phyloP scores from a whole-genome alignment of 306 rosid species.

The Calophaca sinica region DNA sequence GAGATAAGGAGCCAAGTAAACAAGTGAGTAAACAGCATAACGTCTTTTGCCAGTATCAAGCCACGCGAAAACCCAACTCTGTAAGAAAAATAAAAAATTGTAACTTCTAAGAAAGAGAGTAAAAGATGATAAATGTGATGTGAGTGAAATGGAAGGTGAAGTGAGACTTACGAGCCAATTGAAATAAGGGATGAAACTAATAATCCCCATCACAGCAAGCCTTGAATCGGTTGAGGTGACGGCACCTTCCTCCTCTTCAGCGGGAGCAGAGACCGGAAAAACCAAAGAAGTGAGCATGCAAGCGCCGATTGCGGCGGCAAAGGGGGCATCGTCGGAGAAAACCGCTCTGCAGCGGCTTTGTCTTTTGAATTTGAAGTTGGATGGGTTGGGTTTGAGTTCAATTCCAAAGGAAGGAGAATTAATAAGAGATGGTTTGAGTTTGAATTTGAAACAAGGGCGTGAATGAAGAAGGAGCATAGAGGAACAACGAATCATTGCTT shows the following conservation, averaged over 20 bases:
- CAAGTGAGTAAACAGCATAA: slow-evolving; percentile 80
- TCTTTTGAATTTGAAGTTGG: not conserved
- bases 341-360: slow-evolving; percentile 53
- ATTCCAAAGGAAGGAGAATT: not conserved
- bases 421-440: not conserved
- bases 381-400: slow-evolving; percentile 38
- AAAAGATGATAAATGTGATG: not conserved
- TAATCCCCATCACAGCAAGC: slow-evolving; percentile 80
- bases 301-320: slow-evolving; percentile 84
- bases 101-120: slow-evolving; percentile 14
- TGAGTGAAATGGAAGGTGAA: not conserved
- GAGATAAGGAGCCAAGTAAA: slow-evolving; percentile 82
- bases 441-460: slow-evolving; percentile 26
- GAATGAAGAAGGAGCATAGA: slow-evolving; percentile 26
- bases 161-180: slow-evolving; percentile 79
- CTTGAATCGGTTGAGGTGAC: slow-evolving; percentile 70
- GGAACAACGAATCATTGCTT: slow-evolving; percentile 12
- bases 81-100: not conserved
- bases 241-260: slow-evolving; percentile 56
- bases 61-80: slow-evolving; percentile 99
- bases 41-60: slow-evolving; percentile 79
- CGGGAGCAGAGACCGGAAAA: slow-evolving; percentile 52
- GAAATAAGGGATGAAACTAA: slow-evolving; percentile 92
- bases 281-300: slow-evolving; percentile 77
- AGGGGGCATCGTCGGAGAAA: slow-evolving; percentile 75